Conservation (phyloP, 75 land plant genomes). For the Isoetes taiwanensis region DNA sequence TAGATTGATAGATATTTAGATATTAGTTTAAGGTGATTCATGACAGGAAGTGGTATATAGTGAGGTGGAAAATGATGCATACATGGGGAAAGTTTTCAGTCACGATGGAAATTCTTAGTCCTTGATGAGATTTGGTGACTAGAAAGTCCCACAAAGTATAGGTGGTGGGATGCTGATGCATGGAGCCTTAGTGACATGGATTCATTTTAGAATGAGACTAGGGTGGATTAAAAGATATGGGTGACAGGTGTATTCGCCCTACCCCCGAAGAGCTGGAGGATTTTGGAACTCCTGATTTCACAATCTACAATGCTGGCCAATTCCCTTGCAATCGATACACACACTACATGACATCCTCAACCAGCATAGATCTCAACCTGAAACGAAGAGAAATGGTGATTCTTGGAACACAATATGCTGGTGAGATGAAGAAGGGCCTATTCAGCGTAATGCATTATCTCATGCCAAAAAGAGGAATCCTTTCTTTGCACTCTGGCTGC, state of each 20-base stretch:
- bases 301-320: slow-evolving; percentile 95
- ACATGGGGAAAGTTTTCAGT: no score
- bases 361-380: slow-evolving; percentile 92
- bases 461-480: slow-evolving; percentile 27
- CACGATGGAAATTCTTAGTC: no score
- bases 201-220: slow-evolving; percentile 5
- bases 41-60: no score
- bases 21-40: no score
- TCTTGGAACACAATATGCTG: slow-evolving; percentile 34
- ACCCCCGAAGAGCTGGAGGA: slow-evolving; percentile 98
- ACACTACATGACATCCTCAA: slow-evolving; percentile 97
- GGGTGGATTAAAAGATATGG: slow-evolving; percentile 27
- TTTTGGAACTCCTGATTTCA: slow-evolving; percentile 97
- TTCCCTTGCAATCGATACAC: slow-evolving; percentile 98
- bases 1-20: no score
- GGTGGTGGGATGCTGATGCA: no score
- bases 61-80: no score
- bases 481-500: slow-evolving; percentile 24
- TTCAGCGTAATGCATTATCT: slow-evolving; percentile 29
- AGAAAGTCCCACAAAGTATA: no score
- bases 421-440: slow-evolving; percentile 28
- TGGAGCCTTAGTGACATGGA: no score
- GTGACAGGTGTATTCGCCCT: slow-evolving; percentile 97
- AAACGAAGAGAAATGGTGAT: slow-evolving; percentile 95
- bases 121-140: no score